These are phyloP conservation scores for Cercospora janseana DNA, from an alignment of 2,329 filamentous ascomycete species.

Conservation along the genomic window DNA sequence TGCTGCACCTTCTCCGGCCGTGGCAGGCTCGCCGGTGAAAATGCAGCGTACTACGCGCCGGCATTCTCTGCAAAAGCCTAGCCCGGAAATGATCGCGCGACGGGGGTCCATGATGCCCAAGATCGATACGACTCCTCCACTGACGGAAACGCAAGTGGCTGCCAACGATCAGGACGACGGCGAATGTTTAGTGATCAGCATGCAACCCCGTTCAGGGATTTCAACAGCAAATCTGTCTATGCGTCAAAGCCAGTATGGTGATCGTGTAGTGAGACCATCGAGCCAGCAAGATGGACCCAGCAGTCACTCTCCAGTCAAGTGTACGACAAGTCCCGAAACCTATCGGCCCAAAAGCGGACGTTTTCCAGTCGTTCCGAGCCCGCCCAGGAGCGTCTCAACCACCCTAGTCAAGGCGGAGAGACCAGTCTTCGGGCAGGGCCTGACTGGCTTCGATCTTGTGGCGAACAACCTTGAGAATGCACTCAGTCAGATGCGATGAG, in stretches of 20 bases:
- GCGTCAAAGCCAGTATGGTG: background rate
- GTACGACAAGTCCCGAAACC: conserved; percentile 11
- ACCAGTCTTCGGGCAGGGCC: conserved; percentile 27
- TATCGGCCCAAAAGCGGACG: conserved; percentile 4
- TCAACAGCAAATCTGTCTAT: conserved; percentile 9
- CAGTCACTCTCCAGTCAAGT: background rate
- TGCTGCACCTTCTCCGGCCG: too few relatives aligned
- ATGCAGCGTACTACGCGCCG: too few relatives aligned
- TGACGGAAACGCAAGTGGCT: background rate
- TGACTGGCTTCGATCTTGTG: conserved; percentile 30
- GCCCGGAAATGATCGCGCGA: background rate
- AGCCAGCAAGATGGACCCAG: background rate
- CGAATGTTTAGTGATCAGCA: conserved; percentile 29
- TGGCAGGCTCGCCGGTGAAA: too few relatives aligned
- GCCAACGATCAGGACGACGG: conserved; percentile 6
- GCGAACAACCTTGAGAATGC: conserved; percentile 35
- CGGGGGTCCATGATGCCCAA: background rate
- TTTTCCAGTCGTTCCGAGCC: background rate
- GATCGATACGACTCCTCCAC: background rate
- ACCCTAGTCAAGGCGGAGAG: background rate
- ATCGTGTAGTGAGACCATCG: background rate
- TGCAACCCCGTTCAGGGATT: conserved; percentile 25
- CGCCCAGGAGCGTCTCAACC: background rate
- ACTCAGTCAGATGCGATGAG: conserved; percentile 27
- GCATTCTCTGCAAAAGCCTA: background rate